These are phyloP conservation scores for Trametes elegans DNA, from an alignment of 768 basidiomycete species.

Conservation along the genomic window DNA sequence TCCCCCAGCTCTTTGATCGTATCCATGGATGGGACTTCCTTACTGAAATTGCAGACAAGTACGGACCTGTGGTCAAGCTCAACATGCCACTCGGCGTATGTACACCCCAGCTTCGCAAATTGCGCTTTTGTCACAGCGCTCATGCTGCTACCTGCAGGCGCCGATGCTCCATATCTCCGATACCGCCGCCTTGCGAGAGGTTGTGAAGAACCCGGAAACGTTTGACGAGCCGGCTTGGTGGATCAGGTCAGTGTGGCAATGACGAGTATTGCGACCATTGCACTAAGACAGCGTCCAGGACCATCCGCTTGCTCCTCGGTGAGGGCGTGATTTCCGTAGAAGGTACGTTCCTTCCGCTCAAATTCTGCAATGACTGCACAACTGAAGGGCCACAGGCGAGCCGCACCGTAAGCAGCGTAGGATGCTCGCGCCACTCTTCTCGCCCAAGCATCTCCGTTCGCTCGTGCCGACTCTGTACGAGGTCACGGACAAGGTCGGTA, in stretches of 20 bases:
- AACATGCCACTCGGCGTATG: conserved; percentile 11
- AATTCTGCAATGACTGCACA: neutral
- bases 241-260: conserved; percentile 3
- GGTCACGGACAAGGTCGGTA: conserved; percentile 12
- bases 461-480: conserved; percentile 17
- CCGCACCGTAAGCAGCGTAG: conserved; percentile 25
- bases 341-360: neutral
- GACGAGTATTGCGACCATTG: too few species aligned
- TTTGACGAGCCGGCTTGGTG: conserved; percentile 16
- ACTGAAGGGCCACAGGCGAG: conserved; percentile 8
- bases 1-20: conserved; percentile 3
- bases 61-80: conserved; percentile 12
- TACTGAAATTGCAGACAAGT: conserved; percentile 6
- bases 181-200: conserved; percentile 14
- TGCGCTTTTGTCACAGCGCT: too few species aligned
- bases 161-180: conserved; percentile 16
- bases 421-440: conserved; percentile 20
- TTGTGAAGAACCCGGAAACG: conserved; percentile 15
- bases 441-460: conserved; percentile 10
- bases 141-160: neutral
- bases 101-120: neutral
- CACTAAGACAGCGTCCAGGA: neutral
- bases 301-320: conserved; percentile 10
- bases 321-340: conserved; percentile 8
- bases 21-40: conserved; percentile 15